These are phyloP conservation scores for Nothophaeocryptopus gaeumannii DNA, from an alignment of 2,329 filamentous ascomycete genomes.

Conservation along the genomic window DNA sequence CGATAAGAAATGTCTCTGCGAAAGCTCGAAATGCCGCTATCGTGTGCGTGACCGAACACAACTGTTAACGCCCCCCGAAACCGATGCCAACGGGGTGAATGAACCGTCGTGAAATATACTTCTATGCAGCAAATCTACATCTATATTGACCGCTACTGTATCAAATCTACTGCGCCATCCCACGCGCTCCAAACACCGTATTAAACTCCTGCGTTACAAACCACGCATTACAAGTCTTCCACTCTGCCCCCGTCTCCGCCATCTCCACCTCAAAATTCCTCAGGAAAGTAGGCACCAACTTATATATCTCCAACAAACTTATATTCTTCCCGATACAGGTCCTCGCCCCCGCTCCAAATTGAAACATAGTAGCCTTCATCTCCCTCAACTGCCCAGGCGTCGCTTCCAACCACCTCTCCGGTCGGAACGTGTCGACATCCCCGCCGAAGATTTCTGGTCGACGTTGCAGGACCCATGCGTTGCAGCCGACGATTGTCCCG, in stretches of 20 bases:
- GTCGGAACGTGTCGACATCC: slow-evolving; percentile 64
- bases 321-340: slow-evolving; percentile 64
- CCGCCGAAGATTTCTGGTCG: slow-evolving; percentile 65
- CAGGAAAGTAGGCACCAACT: slow-evolving; percentile 56
- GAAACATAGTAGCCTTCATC: slow-evolving; percentile 69
- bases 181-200: slow-evolving; percentile 40
- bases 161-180: slow-evolving; percentile 3
- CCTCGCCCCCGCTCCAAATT: slow-evolving; percentile 68
- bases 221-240: slow-evolving; percentile 54
- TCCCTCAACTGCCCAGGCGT: slow-evolving; percentile 57
- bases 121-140: background rate
- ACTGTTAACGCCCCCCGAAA: slow-evolving; percentile 9
- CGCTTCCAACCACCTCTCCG: slow-evolving; percentile 63
- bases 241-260: slow-evolving; percentile 40
- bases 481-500: slow-evolving; percentile 72
- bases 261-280: slow-evolving; percentile 60
- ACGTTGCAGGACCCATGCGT: slow-evolving; percentile 71
- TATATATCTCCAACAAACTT: slow-evolving; percentile 49
- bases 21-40: slow-evolving; percentile 53
- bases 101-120: background rate
- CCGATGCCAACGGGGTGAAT: background rate
- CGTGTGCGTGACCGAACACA: slow-evolving; percentile 12
- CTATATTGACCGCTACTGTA: slow-evolving; percentile 2
- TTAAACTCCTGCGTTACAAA: slow-evolving; percentile 51
- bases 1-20: slow-evolving; percentile 56